Base-by-base conservation (phyloP, 495 filamentous ascomycete species). In the Durotheca rogersii region DNA sequence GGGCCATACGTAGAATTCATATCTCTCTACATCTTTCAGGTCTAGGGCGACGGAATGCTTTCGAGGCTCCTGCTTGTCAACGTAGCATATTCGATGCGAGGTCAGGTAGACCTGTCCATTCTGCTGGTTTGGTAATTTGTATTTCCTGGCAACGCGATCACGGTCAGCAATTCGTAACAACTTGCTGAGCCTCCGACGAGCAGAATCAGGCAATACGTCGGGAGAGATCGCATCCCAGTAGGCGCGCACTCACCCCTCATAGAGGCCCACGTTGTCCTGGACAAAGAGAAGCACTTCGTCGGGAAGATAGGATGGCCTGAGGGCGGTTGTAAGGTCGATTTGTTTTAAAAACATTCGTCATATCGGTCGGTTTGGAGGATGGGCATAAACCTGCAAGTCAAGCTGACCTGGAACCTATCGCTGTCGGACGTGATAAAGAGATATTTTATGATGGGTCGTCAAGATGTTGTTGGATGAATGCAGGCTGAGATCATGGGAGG, bases 51-150 rank as follows among this genome's bases (percentile, higher is more conserved):
- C 81, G 0, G 89, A 93, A 65, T 87, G 79, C 67, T 88, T 89
- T 21, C 93, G 78, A 6, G 94, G 90, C 48, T 96, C 87, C 12
- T 83, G 80, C 51, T 90, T 85, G 57, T 95, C 90, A 51, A 99
- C 88, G 64, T 97, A 99, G 73, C 90, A 97, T 36, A 88, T 84
- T 32, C 93, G 85, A 65, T 97, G 90, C 6, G 92, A 93, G 15
- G 93, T 97, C 58, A 99, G 72, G 64, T 99, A 99, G 31, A 90
- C 88, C 72, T 95, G 90, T 54, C 93, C 93, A 74, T 95, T 87
- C 61, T 99, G 94, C 32, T 89, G 87, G 54, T 89, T 82, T n/a
- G 90, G 86, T 40, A 97, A 81, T 71, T 97, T 97, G 76, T 82
- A 91, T 73, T 96, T 97, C 50, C 91, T 96, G 53, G 16, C 34